These are phyloP conservation scores for Colletotrichum tabaci DNA, from an alignment of 2,329 filamentous ascomycete genomes.

Conservation along the genomic window DNA sequence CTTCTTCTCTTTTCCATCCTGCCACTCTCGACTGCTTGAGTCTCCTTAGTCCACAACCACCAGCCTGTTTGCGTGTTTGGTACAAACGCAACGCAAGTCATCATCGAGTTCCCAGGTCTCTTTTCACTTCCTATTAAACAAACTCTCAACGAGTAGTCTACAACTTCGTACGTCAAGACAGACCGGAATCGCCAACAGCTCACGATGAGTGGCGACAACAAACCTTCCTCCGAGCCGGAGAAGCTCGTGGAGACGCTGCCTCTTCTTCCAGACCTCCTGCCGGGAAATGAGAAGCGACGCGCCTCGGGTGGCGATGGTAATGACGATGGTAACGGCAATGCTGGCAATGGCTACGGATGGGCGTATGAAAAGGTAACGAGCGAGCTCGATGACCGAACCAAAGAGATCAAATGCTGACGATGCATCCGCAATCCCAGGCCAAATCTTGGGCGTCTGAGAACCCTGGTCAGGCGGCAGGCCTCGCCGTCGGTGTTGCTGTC, in stretches of 20 bases:
- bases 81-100: background rate
- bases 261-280: background rate
- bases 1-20: too few relatives aligned
- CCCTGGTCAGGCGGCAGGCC: background rate
- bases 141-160: too few relatives aligned
- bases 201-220: background rate
- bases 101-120: too few relatives aligned
- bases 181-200: fast-evolving
- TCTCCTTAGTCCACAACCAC: too few relatives aligned
- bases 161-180: too few relatives aligned
- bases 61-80: too few relatives aligned
- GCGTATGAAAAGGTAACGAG: background rate
- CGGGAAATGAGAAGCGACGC: background rate
- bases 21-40: too few relatives aligned
- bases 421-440: background rate
- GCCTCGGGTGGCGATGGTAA: background rate
- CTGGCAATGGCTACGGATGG: too few relatives aligned
- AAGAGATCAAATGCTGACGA: background rate
- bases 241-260: background rate
- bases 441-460: background rate
- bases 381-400: background rate
- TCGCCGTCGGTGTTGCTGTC: background rate
- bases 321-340: too few relatives aligned
- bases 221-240: background rate
- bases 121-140: background rate